Evolutionary conservation across 192 early-diverging fungal genomes (phyloP).

Genomic region (Podila minutissima): DNA sequence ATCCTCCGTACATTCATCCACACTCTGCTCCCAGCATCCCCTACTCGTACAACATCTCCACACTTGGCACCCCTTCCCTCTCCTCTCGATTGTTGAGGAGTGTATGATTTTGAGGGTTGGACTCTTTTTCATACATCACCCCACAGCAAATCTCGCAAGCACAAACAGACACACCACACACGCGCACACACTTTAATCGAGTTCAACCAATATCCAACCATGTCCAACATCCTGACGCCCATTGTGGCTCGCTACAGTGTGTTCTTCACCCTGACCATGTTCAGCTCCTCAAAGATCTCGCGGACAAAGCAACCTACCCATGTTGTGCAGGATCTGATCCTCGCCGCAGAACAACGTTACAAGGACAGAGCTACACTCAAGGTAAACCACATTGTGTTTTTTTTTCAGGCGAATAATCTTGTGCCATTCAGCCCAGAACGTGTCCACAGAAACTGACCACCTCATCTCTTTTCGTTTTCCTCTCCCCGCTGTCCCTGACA

Average conservation of each 20-base stretch:
- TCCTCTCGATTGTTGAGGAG: neutral
- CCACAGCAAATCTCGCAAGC: too few species aligned
- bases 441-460: neutral
- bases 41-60: neutral
- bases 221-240: constrained; percentile 39
- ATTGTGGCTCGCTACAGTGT: constrained; percentile 39
- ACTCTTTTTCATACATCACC: too few species aligned
- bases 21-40: neutral
- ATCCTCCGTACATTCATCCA: neutral
- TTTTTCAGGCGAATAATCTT: neutral
- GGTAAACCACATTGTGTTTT: constrained; percentile 1
- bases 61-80: neutral
- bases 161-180: too few species aligned
- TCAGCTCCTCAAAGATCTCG: constrained; percentile 22
- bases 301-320: constrained; percentile 30
- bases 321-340: constrained; percentile 23
- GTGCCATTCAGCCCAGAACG: neutral
- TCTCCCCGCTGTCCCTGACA: too few species aligned
- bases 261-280: constrained; percentile 47
- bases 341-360: constrained; percentile 24
- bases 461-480: neutral
- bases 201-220: neutral
- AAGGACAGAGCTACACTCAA: constrained; percentile 13
- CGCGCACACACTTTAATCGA: neutral
- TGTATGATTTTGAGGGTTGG: too few species aligned